phyloP scores from a whole-genome alignment of 352 stramenopile species.

The Blastocystis hominis region DNA sequence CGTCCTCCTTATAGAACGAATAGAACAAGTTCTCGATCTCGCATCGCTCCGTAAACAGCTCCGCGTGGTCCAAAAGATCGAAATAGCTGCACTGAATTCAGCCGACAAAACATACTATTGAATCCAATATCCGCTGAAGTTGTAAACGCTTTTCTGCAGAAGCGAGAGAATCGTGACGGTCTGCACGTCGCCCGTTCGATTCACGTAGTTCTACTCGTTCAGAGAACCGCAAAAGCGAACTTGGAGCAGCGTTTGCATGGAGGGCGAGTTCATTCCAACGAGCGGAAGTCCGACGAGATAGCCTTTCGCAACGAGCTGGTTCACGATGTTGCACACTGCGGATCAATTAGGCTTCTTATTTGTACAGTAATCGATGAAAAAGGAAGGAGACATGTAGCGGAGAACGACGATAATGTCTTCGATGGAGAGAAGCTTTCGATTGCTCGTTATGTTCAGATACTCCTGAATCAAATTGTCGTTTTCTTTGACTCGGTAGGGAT shows the following conservation, averaged over 20 bases:
- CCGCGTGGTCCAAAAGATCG: background rate
- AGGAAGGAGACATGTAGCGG: background rate
- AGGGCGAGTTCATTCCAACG: background rate
- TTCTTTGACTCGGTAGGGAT: background rate
- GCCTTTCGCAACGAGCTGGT: background rate
- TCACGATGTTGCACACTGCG: background rate
- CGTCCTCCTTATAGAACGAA: background rate
- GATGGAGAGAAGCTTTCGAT: background rate
- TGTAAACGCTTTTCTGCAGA: background rate
- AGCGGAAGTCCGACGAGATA: background rate
- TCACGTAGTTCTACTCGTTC: background rate
- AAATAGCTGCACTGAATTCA: background rate
- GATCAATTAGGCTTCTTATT: background rate
- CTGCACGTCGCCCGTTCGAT: constrained; percentile 8
- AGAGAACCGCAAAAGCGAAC: background rate
- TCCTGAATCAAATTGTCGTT: background rate
- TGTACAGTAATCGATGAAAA: background rate
- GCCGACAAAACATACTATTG: background rate
- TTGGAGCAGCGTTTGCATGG: background rate
- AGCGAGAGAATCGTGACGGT: background rate
- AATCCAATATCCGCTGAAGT: background rate
- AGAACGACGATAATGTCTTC: background rate
- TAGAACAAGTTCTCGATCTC: background rate
- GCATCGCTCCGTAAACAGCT: constrained; percentile 2
- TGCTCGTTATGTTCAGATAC: background rate